Evolutionary conservation across 306 rosid genomes (phyloP), one percentile per base, ranked within the genome.

Genomic region (Prunus davidiana): DNA sequence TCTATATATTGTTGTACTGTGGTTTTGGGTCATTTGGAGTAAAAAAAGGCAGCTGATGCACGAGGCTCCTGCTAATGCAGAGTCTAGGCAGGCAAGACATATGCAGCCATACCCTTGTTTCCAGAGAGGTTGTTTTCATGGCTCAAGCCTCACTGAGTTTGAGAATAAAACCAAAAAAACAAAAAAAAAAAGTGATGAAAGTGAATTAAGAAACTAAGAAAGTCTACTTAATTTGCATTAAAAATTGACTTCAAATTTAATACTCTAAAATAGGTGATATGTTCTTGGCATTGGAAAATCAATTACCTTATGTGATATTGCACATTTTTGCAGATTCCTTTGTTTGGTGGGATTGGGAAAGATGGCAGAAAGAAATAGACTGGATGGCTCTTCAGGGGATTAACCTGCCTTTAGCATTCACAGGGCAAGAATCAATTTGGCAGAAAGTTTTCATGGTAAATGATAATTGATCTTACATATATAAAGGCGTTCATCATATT

Each of bases 351-450:
- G 96, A 95, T 75, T 92, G 98, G 98, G 88, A 85, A 84, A 92
- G 95, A 89, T 95, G 97, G 97, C 96, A 95, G 85, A 89, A 90
- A 86, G 98, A 92, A 89, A 80, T 92, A 81, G 98, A 95, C 72
- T 95, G 98, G 97, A 95, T 92, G 98, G 97, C 93, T 79, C 97
- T 92, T 88, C 98, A 92, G 66, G 98, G 98, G 74, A 84, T 92
- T 70, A 95, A 95, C 88, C 87, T 95, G 22, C 98, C 98, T 58
- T 88, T 95, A 80, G 98, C 98, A 81, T 90, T 95, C 81, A 89
- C 91, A 0, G 97, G 98, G 63, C 98, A 95, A 88, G 98, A 92
- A 83, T 74, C 97, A 46, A 92, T 95, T 82, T 95, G 98, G 97
- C 93, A 87, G 74, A 89, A 84, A 85, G 95, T 92, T 86, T 89